Percentiles rank a stretch among this genome's conserved stretches.
These are phyloP conservation scores for Auriscalpium orientale DNA, from an alignment of 768 basidiomycete genomes.

Conservation along the genomic window DNA sequence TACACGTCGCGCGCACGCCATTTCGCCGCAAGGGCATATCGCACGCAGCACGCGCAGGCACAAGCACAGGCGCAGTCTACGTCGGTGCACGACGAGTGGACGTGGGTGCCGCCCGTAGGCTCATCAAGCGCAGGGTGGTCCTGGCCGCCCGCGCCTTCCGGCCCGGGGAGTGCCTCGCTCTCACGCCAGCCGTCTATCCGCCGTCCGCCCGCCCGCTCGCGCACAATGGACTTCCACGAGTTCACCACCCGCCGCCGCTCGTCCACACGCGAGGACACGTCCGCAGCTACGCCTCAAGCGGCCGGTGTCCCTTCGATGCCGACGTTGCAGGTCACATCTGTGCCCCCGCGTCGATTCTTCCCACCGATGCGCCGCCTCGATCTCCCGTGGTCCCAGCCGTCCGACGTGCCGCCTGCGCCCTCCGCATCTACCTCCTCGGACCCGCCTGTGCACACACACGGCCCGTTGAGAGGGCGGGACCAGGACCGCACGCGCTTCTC, in stretches of 20 bases:
- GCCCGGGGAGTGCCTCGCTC: slow-evolving; percentile 20
- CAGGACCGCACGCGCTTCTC: slow-evolving; percentile 9
- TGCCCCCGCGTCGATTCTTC: neutral
- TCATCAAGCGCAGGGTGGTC: neutral
- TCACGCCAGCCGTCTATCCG: slow-evolving; percentile 56
- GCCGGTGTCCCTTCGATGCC: slow-evolving; percentile 5
- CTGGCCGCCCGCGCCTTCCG: neutral
- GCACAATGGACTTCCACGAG: slow-evolving; percentile 64
- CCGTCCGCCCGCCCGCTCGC: slow-evolving; percentile 38
- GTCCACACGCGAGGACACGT: slow-evolving; percentile 26
- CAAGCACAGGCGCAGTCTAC: slow-evolving; percentile 4
- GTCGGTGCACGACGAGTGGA: slow-evolving; percentile 11
- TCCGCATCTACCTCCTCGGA: neutral
- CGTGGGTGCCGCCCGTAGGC: slow-evolving; percentile 5
- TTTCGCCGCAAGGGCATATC: neutral
- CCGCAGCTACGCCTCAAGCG: slow-evolving; percentile 4
- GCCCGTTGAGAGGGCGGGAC: neutral
- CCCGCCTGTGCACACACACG: neutral
- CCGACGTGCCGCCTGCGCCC: neutral
- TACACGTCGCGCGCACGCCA: slow-evolving; percentile 1
- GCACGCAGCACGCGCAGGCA: neutral
- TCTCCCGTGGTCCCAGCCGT: slow-evolving; percentile 7
- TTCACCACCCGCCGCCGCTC: slow-evolving; percentile 62
- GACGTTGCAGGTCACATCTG: neutral
- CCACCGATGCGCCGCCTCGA: slow-evolving; percentile 11